Conservation (phyloP, 169 alveolate species). For the Babesia divergens region DNA sequence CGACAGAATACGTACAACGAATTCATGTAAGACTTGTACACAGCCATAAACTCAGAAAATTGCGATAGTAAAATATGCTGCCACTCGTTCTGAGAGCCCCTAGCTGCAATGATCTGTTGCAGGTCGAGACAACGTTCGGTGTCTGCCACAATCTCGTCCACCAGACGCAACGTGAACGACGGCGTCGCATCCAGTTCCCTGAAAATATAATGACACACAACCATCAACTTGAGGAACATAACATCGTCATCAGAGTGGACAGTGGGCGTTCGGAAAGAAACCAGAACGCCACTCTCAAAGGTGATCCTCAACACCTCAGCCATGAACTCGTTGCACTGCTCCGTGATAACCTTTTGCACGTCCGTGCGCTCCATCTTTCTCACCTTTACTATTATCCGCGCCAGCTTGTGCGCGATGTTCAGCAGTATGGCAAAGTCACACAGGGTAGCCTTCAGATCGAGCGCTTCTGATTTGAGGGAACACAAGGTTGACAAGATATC, state of each 20-base stretch:
- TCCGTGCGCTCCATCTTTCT: conserved; percentile 9
- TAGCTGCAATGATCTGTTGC: conserved; percentile 6
- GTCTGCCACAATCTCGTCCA: conserved; percentile 33
- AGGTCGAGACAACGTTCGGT: conserved; percentile 30
- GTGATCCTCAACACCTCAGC: not conserved
- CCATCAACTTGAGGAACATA: not conserved
- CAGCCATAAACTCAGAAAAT: conserved; percentile 42
- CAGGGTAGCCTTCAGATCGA: not conserved
- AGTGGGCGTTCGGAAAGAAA: not conserved
- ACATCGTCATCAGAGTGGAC: not conserved
- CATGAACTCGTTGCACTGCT: conserved; percentile 24
- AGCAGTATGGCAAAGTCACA: conserved; percentile 22
- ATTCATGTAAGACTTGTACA: conserved; percentile 27
- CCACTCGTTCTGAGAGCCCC: conserved; percentile 14
- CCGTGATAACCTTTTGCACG: not conserved
- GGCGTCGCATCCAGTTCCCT: conserved; percentile 41
- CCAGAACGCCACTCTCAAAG: not conserved
- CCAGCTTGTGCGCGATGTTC: not conserved
- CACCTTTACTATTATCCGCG: not conserved
- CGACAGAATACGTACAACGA: conserved; percentile 40
- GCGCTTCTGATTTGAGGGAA: not conserved
- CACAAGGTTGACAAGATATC: conserved; percentile 4
- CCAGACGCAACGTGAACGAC: conserved; percentile 14
- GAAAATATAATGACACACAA: conserved; percentile 39
- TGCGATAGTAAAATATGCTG: conserved; percentile 49